These are phyloP conservation scores for Catharanthus roseus DNA, from an alignment of 257 asterid species.

Conservation along the genomic window DNA sequence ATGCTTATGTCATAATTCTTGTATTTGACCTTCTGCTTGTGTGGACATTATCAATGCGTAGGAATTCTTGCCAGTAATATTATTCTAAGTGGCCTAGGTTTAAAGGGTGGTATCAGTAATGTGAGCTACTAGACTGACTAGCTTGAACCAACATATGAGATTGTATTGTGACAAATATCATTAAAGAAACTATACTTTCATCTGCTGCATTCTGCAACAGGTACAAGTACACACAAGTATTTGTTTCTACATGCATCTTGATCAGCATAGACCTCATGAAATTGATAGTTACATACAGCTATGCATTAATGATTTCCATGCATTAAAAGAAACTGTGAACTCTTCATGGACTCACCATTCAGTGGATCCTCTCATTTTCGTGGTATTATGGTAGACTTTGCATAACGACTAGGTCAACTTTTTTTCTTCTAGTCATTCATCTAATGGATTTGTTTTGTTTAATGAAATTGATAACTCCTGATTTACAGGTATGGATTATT, in stretches of 20 bases:
- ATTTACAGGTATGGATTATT: conserved; percentile 42
- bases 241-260: neutral
- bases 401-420: neutral
- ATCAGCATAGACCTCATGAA: neutral
- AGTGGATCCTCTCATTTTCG: neutral
- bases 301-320: neutral
- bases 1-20: no score
- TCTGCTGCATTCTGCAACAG: neutral
- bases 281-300: neutral
- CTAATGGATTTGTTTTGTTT: neutral
- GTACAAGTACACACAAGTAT: neutral
- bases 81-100: neutral
- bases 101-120: neutral
- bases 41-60: no score
- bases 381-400: neutral
- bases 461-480: neutral
- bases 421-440: neutral
- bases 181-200: neutral
- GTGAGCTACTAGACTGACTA: neutral
- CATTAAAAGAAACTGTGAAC: neutral
- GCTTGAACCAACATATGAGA: neutral
- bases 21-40: no score
- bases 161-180: neutral
- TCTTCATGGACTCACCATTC: neutral
- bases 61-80: neutral